Percentiles rank a stretch among this genome's conserved stretches.
Conservation (phyloP, 371 early-diverging fungal genomes). For the Mortierella sp. region DNA sequence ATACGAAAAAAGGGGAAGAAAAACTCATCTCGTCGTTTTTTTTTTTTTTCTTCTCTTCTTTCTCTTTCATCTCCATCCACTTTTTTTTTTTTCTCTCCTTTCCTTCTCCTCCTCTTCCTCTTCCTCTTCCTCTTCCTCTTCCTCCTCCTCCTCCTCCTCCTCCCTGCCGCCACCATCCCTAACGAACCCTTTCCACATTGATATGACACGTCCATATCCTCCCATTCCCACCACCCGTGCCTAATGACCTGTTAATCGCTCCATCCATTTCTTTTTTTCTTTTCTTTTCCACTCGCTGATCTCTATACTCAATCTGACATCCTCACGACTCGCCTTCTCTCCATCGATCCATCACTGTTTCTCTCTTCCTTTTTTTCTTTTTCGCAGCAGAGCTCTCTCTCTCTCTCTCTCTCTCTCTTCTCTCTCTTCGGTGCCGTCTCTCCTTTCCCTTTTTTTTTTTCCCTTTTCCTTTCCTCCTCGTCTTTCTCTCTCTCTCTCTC, state of each 20-base stretch:
- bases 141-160: slow-evolving; percentile 3
- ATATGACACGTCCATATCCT: slow-evolving; percentile 41
- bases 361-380: too few relatives aligned
- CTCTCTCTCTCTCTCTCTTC: neutral
- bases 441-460: neutral
- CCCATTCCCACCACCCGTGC: slow-evolving; percentile 1
- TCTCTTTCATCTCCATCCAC: neutral
- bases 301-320: too few relatives aligned
- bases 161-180: neutral
- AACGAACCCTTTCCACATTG: slow-evolving; percentile 45
- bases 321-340: too few relatives aligned
- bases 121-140: neutral
- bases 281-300: too few relatives aligned
- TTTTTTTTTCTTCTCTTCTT: neutral
- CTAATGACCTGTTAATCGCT: slow-evolving; percentile 5
- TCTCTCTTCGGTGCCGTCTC: neutral
- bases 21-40: neutral
- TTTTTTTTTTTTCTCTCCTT: too few relatives aligned
- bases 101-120: neutral
- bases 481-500: slow-evolving; percentile 6
- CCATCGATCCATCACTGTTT: too few relatives aligned
- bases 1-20: too few relatives aligned
- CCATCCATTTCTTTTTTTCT: slow-evolving; percentile 1
- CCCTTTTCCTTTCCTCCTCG: neutral
- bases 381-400: too few relatives aligned